These are phyloP conservation scores for Tylopilus vinaceipallidus DNA, from an alignment of 768 basidiomycete species.

Conservation along the genomic window DNA sequence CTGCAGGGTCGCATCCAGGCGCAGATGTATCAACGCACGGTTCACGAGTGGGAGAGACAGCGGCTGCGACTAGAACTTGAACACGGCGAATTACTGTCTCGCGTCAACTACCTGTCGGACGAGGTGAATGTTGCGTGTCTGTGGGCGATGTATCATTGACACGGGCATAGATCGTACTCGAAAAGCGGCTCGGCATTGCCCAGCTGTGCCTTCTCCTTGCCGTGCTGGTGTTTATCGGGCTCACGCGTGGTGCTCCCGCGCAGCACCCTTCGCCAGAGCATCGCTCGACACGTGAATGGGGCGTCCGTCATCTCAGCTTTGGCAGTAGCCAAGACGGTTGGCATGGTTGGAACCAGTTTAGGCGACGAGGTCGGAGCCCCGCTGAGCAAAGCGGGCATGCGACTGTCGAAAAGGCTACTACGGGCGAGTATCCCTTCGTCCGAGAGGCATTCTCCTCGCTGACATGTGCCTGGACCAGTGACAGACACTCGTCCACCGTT, in stretches of 20 bases:
- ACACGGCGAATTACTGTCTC: conserved; percentile 61
- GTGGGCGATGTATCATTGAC: neutral
- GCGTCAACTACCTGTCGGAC: conserved; percentile 72
- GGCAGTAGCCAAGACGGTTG: conserved; percentile 48
- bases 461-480: neutral
- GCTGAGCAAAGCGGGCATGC: conserved; percentile 12
- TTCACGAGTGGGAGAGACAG: conserved; percentile 70
- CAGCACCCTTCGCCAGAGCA: conserved; percentile 8
- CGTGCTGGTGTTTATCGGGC: conserved; percentile 81
- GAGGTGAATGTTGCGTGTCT: conserved; percentile 52
- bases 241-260: conserved; percentile 69
- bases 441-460: neutral
- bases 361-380: conserved; percentile 33
- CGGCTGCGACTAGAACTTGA: conserved; percentile 66
- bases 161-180: conserved; percentile 64
- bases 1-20: conserved; percentile 70
- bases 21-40: conserved; percentile 58
- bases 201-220: conserved; percentile 83
- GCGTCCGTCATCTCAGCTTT: conserved; percentile 52
- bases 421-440: conserved; percentile 5
- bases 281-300: conserved; percentile 49
- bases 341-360: conserved; percentile 22
- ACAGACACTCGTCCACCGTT: conserved; percentile 1
- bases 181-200: conserved; percentile 86
- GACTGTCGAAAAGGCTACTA: conserved; percentile 12